Percentiles rank a stretch among this genome's conserved stretches.
These are phyloP conservation scores for Ganoderma sinense DNA, from an alignment of 1,284 basidiomycete genomes.

Conservation along the genomic window DNA sequence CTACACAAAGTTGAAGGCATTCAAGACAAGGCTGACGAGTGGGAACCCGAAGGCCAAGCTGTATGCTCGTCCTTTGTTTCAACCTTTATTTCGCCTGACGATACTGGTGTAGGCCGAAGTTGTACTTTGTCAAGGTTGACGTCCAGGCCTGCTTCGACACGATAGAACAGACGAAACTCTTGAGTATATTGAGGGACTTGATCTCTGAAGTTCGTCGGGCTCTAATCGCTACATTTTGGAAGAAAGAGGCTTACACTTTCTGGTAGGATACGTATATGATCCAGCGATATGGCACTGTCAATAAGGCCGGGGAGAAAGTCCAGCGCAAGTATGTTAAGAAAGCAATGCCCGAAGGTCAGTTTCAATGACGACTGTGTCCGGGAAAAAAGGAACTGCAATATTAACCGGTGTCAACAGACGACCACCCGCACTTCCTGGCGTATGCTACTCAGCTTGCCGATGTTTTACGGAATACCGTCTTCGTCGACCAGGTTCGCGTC, in stretches of 20 bases:
- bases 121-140: conserved; percentile 97
- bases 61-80: conserved; percentile 49
- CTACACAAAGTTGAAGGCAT: conserved; percentile 75
- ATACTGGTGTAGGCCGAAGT: conserved; percentile 65
- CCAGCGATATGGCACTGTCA: conserved; percentile 71
- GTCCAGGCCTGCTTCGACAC: conserved; percentile 97
- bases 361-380: background rate
- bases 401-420: conserved; percentile 50
- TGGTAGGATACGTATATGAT: conserved; percentile 69
- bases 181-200: conserved; percentile 78
- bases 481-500: conserved; percentile 79
- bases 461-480: conserved; percentile 78
- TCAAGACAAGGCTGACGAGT: conserved; percentile 65
- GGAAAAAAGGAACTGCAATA: background rate
- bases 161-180: conserved; percentile 88
- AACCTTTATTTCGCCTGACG: background rate
- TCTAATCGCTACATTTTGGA: too few species aligned
- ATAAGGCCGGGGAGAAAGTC: conserved; percentile 56
- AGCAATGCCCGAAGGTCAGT: conserved; percentile 72
- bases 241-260: background rate
- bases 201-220: conserved; percentile 68
- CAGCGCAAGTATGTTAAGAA: conserved; percentile 65
- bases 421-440: conserved; percentile 76
- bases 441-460: conserved; percentile 73
- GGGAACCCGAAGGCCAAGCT: conserved; percentile 47